phyloP scores from a whole-genome alignment of 768 basidiomycete genomes.

The Exidia glandulosa region DNA sequence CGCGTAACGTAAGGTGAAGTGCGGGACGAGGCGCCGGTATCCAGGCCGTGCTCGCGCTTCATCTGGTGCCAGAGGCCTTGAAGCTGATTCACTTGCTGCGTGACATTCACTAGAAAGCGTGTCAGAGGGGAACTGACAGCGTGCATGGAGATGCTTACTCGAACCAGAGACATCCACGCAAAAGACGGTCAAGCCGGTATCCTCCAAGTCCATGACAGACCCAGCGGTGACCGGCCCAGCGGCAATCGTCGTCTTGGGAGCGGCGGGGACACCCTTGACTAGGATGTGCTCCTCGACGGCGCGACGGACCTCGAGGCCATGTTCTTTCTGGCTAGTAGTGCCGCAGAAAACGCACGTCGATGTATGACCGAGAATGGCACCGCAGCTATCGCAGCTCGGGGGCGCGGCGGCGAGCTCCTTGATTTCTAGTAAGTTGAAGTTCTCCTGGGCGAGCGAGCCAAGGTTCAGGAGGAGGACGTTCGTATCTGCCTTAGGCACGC shows the following conservation, averaged over 20 bases:
- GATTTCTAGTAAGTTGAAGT: constrained; percentile 1
- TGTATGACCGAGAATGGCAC: background rate
- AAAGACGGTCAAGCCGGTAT: constrained; percentile 1
- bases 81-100: constrained; percentile 1
- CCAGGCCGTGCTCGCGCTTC: background rate
- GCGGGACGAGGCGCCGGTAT: background rate
- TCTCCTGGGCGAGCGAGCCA: constrained; percentile 1
- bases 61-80: constrained; percentile 3
- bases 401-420: background rate
- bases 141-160: background rate
- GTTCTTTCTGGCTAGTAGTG: background rate
- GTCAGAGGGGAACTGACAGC: background rate
- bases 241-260: background rate
- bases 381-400: background rate
- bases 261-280: background rate
- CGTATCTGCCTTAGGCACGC: constrained; percentile 1
- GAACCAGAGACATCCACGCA: constrained; percentile 3
- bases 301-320: background rate
- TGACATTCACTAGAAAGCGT: background rate
- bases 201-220: background rate
- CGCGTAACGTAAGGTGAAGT: background rate
- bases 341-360: constrained; percentile 1
- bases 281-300: background rate
- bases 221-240: no score
- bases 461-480: constrained; percentile 1